Conservation (phyloP, 257 asterid genomes). For the Eucommia ulmoides region DNA sequence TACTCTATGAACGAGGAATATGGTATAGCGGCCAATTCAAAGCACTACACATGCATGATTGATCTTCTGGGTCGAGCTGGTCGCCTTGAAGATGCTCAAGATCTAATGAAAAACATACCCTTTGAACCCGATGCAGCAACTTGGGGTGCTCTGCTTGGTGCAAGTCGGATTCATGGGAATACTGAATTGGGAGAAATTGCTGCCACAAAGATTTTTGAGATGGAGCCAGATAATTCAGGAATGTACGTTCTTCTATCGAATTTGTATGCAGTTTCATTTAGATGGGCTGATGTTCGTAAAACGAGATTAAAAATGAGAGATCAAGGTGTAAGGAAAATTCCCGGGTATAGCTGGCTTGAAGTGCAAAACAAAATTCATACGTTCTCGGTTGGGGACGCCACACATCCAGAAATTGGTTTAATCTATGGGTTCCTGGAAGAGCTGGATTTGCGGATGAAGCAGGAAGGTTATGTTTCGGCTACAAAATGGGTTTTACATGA, state of each 20-base stretch:
- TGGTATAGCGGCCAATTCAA: slow-evolving; percentile 59
- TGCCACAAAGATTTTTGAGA: slow-evolving; percentile 63
- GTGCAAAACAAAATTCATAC: slow-evolving; percentile 56
- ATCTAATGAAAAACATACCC: slow-evolving; percentile 58
- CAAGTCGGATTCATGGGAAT: slow-evolving; percentile 82
- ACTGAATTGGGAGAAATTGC: slow-evolving; percentile 84
- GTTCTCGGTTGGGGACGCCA: slow-evolving; percentile 73
- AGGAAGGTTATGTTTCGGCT: slow-evolving; percentile 61
- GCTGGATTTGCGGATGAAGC: slow-evolving; percentile 49
- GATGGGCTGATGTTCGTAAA: slow-evolving; percentile 70
- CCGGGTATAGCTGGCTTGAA: slow-evolving; percentile 95
- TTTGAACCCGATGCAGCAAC: slow-evolving; percentile 92
- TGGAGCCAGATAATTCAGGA: slow-evolving; percentile 90
- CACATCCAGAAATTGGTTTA: slow-evolving; percentile 48
- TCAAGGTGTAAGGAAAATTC: slow-evolving; percentile 52
- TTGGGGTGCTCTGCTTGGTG: slow-evolving; percentile 99
- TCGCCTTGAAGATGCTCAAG: slow-evolving; percentile 67
- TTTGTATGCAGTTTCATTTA: slow-evolving; percentile 77
- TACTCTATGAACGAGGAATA: slow-evolving; percentile 55
- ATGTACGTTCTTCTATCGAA: slow-evolving; percentile 90
- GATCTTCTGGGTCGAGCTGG: slow-evolving; percentile 96
- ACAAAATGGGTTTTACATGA: slow-evolving; percentile 83
- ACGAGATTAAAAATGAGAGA: slow-evolving; percentile 77
- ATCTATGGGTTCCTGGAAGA: slow-evolving; percentile 69
- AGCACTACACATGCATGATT: slow-evolving; percentile 84